Conservation (phyloP, 2,329 filamentous ascomycete species). For the Trichoderma sp. region DNA sequence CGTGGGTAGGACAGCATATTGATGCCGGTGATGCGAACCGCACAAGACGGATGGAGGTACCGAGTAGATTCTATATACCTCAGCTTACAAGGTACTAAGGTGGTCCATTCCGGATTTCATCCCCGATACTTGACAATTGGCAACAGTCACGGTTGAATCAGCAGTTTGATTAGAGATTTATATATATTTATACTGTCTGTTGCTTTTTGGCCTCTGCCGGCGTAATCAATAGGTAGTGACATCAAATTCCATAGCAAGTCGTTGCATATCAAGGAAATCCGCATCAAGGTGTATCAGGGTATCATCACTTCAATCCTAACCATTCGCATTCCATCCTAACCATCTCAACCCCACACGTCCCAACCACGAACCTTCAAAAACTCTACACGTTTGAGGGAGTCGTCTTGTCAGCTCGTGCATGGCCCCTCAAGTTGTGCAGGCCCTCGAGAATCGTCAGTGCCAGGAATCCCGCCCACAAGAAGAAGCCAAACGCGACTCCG, state of each 20-base stretch:
- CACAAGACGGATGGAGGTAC: background rate
- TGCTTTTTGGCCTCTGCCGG: background rate
- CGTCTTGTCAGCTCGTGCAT: conserved; percentile 29
- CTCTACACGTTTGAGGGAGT: conserved; percentile 20
- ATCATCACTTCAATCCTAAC: conserved; percentile 1
- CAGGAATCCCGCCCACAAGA: conserved; percentile 55
- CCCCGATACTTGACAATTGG: background rate
- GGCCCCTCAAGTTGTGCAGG: conserved; percentile 39
- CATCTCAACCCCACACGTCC: background rate
- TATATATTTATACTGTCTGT: conserved; percentile 7
- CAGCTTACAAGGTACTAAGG: too few relatives aligned
- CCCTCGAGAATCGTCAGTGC: conserved; percentile 47
- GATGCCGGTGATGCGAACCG: background rate
- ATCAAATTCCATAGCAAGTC: background rate
- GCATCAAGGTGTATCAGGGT: conserved; percentile 7
- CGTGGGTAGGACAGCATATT: background rate
- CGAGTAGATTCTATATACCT: background rate
- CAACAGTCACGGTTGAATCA: background rate
- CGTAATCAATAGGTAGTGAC: background rate
- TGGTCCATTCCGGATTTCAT: too few relatives aligned
- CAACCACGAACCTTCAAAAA: background rate
- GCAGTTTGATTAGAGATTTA: background rate
- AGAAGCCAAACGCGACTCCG: conserved; percentile 63
- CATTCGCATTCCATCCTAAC: background rate
- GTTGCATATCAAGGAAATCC: background rate